Percentiles rank a stretch among this genome's conserved stretches.
Conservation (phyloP, 2,329 filamentous ascomycete species). For the Remersonia thermophila region DNA sequence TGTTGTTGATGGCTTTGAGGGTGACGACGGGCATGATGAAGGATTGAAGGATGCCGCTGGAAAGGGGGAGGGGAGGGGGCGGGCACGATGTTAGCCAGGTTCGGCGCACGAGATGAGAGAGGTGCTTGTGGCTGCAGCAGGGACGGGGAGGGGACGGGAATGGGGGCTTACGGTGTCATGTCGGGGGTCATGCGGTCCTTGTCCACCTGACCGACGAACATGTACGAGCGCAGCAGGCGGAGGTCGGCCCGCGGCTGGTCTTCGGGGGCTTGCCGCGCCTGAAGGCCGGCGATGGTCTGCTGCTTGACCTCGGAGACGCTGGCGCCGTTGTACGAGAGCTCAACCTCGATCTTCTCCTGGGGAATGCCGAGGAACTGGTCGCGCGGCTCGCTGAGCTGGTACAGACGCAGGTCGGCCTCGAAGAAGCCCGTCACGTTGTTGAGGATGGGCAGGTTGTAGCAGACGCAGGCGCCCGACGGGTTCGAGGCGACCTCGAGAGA, state of each 20-base stretch:
- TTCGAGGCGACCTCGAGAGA: conserved; percentile 50
- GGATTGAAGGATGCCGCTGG: conserved; percentile 46
- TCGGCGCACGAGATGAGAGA: no score
- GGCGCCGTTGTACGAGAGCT: conserved; percentile 42
- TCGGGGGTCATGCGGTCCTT: conserved; percentile 37
- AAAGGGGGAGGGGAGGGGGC: no score
- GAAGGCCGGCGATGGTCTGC: conserved; percentile 7
- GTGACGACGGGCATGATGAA: conserved; percentile 58
- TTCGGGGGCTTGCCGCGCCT: conserved; percentile 9
- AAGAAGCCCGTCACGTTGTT: conserved; percentile 58
- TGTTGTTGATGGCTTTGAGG: conserved; percentile 43
- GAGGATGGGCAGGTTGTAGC: conserved; percentile 68
- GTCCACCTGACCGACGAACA: conserved; percentile 59
- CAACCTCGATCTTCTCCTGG: conserved; percentile 40
- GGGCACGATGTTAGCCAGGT: no score
- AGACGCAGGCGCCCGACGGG: conserved; percentile 64
- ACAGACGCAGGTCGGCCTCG: conserved; percentile 65
- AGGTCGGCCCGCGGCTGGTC: conserved; percentile 17
- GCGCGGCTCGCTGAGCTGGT: conserved; percentile 50
- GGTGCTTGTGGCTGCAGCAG: conserved; percentile 1
- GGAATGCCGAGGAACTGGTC: conserved; percentile 41
- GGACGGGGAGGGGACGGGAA: not conserved
- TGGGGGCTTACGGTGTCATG: conserved; percentile 46
- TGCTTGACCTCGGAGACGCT: conserved; percentile 33
- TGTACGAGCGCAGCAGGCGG: conserved; percentile 46